phyloP scores from a whole-genome alignment of 352 stramenopile species.

The Pythium brassicae region DNA sequence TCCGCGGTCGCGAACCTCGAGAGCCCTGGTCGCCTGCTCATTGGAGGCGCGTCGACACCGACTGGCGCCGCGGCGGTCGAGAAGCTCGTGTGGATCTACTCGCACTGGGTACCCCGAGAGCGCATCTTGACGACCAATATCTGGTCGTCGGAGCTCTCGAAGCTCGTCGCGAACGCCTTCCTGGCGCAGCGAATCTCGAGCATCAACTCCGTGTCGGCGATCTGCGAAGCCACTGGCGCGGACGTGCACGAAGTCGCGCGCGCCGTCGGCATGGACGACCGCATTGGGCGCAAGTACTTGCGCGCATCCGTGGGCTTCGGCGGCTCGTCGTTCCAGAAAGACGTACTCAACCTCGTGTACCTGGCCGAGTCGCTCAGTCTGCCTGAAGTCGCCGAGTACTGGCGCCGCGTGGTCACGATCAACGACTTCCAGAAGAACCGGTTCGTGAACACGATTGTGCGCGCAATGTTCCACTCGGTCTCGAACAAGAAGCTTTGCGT shows the following conservation, averaged over 20 bases:
- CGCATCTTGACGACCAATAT: slow-evolving; percentile 98
- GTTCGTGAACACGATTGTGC: slow-evolving; percentile 98
- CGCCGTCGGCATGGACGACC: slow-evolving; percentile 96
- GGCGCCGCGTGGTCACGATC: slow-evolving; percentile 98
- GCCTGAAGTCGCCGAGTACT: slow-evolving; percentile 98
- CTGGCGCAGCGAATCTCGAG: slow-evolving; percentile 98
- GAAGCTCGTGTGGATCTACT: slow-evolving; percentile 95
- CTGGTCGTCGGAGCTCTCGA: slow-evolving; percentile 99
- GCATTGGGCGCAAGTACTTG: slow-evolving; percentile 98
- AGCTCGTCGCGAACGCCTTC: slow-evolving; percentile 99
- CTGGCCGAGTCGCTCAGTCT: slow-evolving; percentile 97
- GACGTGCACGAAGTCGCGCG: slow-evolving; percentile 98
- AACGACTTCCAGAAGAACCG: slow-evolving; percentile 99
- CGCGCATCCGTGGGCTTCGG: slow-evolving; percentile 98
- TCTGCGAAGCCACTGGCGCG: slow-evolving; percentile 98
- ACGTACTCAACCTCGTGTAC: slow-evolving; percentile 99
- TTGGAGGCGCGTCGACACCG: slow-evolving; percentile 94
- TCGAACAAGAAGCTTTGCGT: slow-evolving; percentile 99
- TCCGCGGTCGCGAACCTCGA: slow-evolving; percentile 97
- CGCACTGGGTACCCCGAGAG: slow-evolving; percentile 95
- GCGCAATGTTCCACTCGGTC: slow-evolving; percentile 99
- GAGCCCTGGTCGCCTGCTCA: slow-evolving; percentile 95
- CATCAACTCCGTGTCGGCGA: slow-evolving; percentile 99
- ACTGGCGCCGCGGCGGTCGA: slow-evolving; percentile 87
- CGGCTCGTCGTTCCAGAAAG: slow-evolving; percentile 99